Evolutionary conservation across 192 early-diverging fungal genomes (phyloP), one percentile per base, ranked within the genome.

Genomic region (Mortierella alpina): DNA sequence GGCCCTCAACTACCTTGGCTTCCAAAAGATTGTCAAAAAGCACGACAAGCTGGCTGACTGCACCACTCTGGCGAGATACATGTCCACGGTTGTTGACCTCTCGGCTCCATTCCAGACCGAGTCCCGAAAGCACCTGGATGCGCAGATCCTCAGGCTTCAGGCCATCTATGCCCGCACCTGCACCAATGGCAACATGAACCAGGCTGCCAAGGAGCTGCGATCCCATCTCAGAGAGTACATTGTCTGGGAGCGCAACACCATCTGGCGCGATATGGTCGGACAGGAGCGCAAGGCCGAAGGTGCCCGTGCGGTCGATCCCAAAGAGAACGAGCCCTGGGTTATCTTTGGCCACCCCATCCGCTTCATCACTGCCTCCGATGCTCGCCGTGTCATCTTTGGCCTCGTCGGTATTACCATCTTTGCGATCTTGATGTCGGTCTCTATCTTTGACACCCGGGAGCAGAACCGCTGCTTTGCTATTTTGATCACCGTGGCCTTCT

Each of bases 11-110:
- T 88, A 89, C 63, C 93, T 91, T 9, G 96, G 95, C 31, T 96
- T 97, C 81, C 82, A 87, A 84, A 97, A 97, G 84, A 95, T 96
- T 78, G 84, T 96, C 40, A 97, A 97, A 84, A 97, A 97, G 86
- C 95, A 93, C 76, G 96, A 97, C 85, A 97, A 97, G 78, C 91
- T 97, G 6, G 92, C 92, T 11, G 84, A 86, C 8, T 88, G 86
- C 48, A 65, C 70, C 11, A 78, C 85, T 6, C 71, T 82, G 44
- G 20, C 64, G 17, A 59, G 66, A 12, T 87, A 87, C 61, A 73
- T 87, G 56, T 71, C 76, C 31, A 82, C 83, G 56, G 82, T 84
- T 49, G 90, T 94, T 0, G 85, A 91, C 48, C 60, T 75, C 6
- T 82, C 88, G 1, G 76, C 85, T 6, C 86, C 90, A 10, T 94